Conservation (phyloP, 345 rosid genomes). For the Gossypium longicalyx region DNA sequence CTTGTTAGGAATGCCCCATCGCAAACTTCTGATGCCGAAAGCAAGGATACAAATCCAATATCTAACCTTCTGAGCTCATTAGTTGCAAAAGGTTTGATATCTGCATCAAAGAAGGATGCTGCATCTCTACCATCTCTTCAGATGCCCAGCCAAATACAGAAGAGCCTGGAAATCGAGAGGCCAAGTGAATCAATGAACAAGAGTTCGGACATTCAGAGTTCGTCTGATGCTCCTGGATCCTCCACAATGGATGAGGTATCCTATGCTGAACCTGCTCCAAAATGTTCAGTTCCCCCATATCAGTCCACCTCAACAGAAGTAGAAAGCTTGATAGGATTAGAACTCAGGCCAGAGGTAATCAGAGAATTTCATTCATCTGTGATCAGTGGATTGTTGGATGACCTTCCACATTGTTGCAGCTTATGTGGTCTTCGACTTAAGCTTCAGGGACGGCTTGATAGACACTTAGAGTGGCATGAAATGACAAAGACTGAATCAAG, state of each 20-base stretch:
- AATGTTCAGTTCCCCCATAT: conserved; percentile 27
- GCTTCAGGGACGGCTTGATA: conserved; percentile 54
- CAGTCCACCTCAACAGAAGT: conserved; percentile 26
- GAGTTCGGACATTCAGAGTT: conserved; percentile 28
- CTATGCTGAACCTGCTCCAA: conserved; percentile 29
- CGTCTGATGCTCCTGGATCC: conserved; percentile 28
- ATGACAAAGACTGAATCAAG: conserved; percentile 35
- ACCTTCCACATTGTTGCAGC: conserved; percentile 65
- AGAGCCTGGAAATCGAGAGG: conserved; percentile 21
- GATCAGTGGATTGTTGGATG: conserved; percentile 55
- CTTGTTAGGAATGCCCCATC: conserved; percentile 26
- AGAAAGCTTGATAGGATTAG: conserved; percentile 58
- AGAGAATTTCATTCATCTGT: conserved; percentile 76
- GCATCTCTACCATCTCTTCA: conserved; percentile 30
- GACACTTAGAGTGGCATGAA: conserved; percentile 77
- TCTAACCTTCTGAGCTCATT: conserved; percentile 83
- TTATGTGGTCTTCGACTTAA: conserved; percentile 74
- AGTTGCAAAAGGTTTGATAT: conserved; percentile 86
- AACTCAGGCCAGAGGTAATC: conserved; percentile 65
- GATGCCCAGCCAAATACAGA: conserved; percentile 28
- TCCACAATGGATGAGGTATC: conserved; percentile 36
- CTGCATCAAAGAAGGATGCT: conserved; percentile 56
- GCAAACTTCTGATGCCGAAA: conserved; percentile 37
- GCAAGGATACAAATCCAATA: conserved; percentile 55
- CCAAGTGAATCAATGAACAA: conserved; percentile 18